Percentiles rank a stretch among this genome's conserved stretches.
Conservation (phyloP, 148 eudicot species). For the Talinum fruticosum region DNA sequence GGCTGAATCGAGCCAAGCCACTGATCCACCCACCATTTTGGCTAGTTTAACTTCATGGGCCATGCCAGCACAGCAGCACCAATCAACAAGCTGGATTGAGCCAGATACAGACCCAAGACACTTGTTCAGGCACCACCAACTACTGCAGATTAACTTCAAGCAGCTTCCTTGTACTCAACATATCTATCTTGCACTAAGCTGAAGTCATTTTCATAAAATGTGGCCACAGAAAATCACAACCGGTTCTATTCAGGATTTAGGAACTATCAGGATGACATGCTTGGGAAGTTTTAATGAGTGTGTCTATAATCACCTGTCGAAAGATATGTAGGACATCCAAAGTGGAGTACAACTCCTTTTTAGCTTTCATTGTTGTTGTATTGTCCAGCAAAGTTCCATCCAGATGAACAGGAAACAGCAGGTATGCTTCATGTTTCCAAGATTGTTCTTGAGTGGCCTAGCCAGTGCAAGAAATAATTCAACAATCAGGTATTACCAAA, state of each 20-base stretch:
- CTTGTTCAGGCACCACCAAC: background rate
- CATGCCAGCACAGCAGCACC: too few relatives aligned
- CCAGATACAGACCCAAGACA: background rate
- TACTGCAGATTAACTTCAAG: background rate
- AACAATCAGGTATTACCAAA: background rate
- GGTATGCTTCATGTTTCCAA: conserved; percentile 90
- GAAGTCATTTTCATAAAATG: background rate
- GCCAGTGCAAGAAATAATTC: conserved; percentile 7
- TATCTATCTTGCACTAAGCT: background rate
- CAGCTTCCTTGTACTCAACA: background rate
- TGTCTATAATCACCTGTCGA: conserved; percentile 58
- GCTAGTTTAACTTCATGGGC: too few relatives aligned
- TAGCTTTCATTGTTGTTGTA: conserved; percentile 57
- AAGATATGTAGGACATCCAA: conserved; percentile 82
- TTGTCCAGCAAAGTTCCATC: conserved; percentile 86
- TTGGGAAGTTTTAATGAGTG: background rate
- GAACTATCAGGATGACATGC: conserved; percentile 1
- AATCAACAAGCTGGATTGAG: background rate
- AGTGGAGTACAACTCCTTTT: conserved; percentile 79
- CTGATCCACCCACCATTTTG: too few relatives aligned
- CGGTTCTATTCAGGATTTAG: background rate
- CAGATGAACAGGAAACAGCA: conserved; percentile 83
- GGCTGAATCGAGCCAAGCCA: background rate
- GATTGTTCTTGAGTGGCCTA: conserved; percentile 75
- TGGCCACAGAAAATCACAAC: background rate